Evolutionary conservation across 805 yeast genomes (phyloP).

Genomic region (Metschnikowia cerradonensis): DNA sequence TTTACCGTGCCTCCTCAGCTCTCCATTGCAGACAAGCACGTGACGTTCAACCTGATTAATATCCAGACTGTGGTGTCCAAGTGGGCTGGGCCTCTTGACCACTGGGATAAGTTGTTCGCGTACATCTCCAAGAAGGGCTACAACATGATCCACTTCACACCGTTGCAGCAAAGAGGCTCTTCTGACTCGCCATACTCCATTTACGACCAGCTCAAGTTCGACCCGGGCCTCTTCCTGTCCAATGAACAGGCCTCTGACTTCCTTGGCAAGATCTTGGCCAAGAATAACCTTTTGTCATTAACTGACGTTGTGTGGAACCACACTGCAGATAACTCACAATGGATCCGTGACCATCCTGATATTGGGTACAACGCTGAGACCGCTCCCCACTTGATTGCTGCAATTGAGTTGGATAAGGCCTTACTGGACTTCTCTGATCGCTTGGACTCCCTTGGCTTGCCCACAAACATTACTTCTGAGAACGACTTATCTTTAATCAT

Average conservation of each 20-base stretch:
- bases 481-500: constrained; percentile 58
- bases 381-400: constrained; percentile 84
- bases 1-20: constrained; percentile 81
- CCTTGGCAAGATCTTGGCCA: constrained; percentile 45
- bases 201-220: constrained; percentile 78
- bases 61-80: constrained; percentile 85
- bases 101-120: constrained; percentile 67
- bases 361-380: constrained; percentile 82
- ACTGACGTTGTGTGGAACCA: constrained; percentile 95
- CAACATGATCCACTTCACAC: constrained; percentile 95
- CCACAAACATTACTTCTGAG: constrained; percentile 47
- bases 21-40: constrained; percentile 46
- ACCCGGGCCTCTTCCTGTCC: constrained; percentile 55
- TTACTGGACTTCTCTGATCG: constrained; percentile 60
- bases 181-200: constrained; percentile 93
- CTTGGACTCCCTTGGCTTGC: constrained; percentile 56
- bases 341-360: constrained; percentile 87
- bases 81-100: constrained; percentile 70
- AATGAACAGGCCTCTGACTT: constrained; percentile 51
- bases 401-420: constrained; percentile 76
- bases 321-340: constrained; percentile 83
- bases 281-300: constrained; percentile 65
- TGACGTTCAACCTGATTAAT: constrained; percentile 75
- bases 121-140: constrained; percentile 72
- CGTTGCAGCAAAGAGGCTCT: constrained; percentile 83